These are phyloP conservation scores for Aspergillus sergii DNA, from an alignment of 2,329 filamentous ascomycete species.

Conservation along the genomic window DNA sequence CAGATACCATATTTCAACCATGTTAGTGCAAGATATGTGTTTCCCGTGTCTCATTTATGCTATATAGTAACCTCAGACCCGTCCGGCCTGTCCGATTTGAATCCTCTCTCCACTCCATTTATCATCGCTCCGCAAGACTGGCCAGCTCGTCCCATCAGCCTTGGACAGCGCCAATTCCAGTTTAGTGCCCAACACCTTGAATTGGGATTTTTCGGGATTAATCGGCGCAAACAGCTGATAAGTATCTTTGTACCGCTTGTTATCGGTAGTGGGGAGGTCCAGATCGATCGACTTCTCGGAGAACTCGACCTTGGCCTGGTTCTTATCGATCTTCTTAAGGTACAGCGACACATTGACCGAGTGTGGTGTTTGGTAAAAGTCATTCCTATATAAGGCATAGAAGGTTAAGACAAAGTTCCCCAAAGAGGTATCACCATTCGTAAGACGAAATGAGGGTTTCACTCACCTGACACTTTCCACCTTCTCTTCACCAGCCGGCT, in stretches of 20 bases:
- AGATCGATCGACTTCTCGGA: slow-evolving; percentile 64
- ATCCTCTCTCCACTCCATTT: slow-evolving; percentile 75
- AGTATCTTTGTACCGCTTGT: slow-evolving; percentile 75
- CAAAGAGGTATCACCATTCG: neutral
- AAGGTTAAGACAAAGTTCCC: neutral
- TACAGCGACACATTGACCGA: slow-evolving; percentile 90
- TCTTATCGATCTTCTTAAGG: slow-evolving; percentile 94
- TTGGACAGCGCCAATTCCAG: slow-evolving; percentile 76
- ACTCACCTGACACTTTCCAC: slow-evolving; percentile 74
- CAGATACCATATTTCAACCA: neutral
- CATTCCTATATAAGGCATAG: slow-evolving; percentile 58
- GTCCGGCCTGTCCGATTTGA: slow-evolving; percentile 80
- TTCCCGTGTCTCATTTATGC: slow-evolving; percentile 1
- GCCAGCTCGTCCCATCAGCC: slow-evolving; percentile 79
- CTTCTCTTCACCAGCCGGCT: slow-evolving; percentile 71
- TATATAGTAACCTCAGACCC: slow-evolving; percentile 41
- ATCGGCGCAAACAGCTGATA: slow-evolving; percentile 78
- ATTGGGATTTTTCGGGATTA: slow-evolving; percentile 72
- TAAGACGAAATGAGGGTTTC: neutral
- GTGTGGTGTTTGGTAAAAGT: slow-evolving; percentile 91
- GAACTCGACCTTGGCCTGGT: slow-evolving; percentile 73
- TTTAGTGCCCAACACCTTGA: slow-evolving; percentile 86
- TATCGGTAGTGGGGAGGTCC: slow-evolving; percentile 83
- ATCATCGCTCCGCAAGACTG: slow-evolving; percentile 80
- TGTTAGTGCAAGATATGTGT: slow-evolving; percentile 4